phyloP scores from a whole-genome alignment of 176 grass and related monocot genomes.

The Pharus latifolius region DNA sequence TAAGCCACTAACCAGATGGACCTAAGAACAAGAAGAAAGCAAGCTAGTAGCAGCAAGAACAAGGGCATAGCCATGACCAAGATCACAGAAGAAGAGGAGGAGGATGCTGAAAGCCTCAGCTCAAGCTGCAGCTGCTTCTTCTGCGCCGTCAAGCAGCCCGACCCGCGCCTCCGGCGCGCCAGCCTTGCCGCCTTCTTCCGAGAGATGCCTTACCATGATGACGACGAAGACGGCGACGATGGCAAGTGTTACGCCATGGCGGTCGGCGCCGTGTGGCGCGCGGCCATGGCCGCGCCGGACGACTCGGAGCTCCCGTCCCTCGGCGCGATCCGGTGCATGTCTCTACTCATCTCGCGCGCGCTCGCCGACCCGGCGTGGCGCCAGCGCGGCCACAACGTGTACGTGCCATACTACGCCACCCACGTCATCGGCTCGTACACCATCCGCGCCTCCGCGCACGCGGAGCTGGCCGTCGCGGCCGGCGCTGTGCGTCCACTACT shows the following conservation, averaged over 20 bases:
- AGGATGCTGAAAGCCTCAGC: conserved; percentile 1
- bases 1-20: conserved; percentile 15
- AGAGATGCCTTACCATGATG: conserved; percentile 43
- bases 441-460: conserved; percentile 56
- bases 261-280: conserved; percentile 50
- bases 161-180: conserved; percentile 35
- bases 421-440: conserved; percentile 85
- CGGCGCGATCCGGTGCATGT: conserved; percentile 86
- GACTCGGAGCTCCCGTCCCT: conserved; percentile 69
- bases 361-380: conserved; percentile 45
- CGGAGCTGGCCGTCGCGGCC: conserved; percentile 44
- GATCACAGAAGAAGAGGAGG: conserved; percentile 23
- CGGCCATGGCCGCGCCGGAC: conserved; percentile 67
- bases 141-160: conserved; percentile 54
- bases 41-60: conserved; percentile 10
- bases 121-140: conserved; percentile 56
- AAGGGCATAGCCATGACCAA: conserved; percentile 33
- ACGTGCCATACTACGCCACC: conserved; percentile 78
- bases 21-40: background rate
- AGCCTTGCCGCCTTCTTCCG: conserved; percentile 51
- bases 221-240: background rate
- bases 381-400: conserved; percentile 37
- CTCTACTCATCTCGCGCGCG: conserved; percentile 51
- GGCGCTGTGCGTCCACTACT: conserved; percentile 49
- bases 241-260: conserved; percentile 24